phyloP scores from a whole-genome alignment of 176 grass and related monocot species.

The Pharus latifolius region DNA sequence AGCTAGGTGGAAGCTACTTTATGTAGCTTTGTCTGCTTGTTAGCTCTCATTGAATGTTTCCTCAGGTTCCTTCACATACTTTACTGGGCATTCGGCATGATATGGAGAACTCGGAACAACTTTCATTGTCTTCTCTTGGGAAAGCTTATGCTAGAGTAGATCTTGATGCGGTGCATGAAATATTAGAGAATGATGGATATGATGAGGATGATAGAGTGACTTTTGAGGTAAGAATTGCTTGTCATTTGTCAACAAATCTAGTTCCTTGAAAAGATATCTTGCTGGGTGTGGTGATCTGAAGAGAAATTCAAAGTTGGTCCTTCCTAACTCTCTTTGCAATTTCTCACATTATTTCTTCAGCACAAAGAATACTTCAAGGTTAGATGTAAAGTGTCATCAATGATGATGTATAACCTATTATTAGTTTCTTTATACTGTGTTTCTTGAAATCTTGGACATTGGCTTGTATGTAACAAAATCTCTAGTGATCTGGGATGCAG shows the following conservation, averaged over 20 bases:
- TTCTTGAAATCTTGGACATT: not conserved
- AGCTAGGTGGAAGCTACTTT: not conserved
- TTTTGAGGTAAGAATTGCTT: slow-evolving; percentile 40
- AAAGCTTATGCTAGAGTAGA: slow-evolving; percentile 60
- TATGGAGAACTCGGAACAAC: slow-evolving; percentile 12
- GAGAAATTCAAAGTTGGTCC: too few species aligned
- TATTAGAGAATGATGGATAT: slow-evolving; percentile 53
- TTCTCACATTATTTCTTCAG: not conserved
- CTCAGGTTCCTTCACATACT: slow-evolving; percentile 46
- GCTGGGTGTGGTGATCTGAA: not conserved
- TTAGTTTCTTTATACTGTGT: not conserved
- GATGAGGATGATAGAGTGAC: slow-evolving; percentile 44
- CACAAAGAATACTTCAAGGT: not conserved
- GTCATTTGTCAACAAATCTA: not conserved
- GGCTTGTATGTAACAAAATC: not conserved
- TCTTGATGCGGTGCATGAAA: slow-evolving; percentile 44
- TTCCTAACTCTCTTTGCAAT: not conserved
- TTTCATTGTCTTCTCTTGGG: slow-evolving; percentile 37
- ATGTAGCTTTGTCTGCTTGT: not conserved
- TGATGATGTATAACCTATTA: not conserved
- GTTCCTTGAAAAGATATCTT: not conserved
- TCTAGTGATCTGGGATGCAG: not conserved
- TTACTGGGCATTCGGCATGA: slow-evolving; percentile 49
- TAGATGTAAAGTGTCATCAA: not conserved
- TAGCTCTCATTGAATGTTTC: slow-evolving; percentile 11